Conservation (phyloP, 345 rosid genomes). For the Odontarrhena argentea region DNA sequence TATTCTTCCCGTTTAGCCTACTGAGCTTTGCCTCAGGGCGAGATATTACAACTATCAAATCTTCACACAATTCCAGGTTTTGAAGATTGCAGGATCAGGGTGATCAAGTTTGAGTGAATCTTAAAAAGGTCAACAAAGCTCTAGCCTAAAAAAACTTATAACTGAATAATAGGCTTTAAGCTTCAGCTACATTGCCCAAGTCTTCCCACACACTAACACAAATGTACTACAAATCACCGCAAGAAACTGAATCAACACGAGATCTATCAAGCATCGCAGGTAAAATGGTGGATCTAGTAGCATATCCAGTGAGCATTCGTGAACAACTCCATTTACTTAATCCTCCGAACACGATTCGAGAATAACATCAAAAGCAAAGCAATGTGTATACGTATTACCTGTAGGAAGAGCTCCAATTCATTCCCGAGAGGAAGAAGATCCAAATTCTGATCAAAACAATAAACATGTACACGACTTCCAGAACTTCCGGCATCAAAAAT, state of each 20-base stretch:
- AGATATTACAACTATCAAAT: background rate
- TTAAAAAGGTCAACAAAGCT: background rate
- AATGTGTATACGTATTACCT: slow-evolving; percentile 43
- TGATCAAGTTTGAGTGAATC: slow-evolving; percentile 1
- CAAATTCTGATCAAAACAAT: slow-evolving; percentile 79
- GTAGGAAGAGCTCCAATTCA: slow-evolving; percentile 82
- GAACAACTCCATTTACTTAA: background rate
- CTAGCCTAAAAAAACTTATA: background rate
- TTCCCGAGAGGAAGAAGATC: slow-evolving; percentile 90
- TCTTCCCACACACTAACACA: slow-evolving; percentile 4
- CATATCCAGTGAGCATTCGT: background rate
- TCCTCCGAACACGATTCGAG: background rate
- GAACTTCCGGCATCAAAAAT: slow-evolving; percentile 96
- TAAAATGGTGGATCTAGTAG: background rate
- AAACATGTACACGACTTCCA: slow-evolving; percentile 95
- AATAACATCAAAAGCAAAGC: background rate
- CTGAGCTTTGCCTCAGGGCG: background rate
- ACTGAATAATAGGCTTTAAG: too few relatives aligned
- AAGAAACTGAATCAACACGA: slow-evolving; percentile 13
- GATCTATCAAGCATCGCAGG: slow-evolving; percentile 25
- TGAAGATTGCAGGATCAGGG: slow-evolving; percentile 5
- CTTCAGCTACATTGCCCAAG: slow-evolving; percentile 2
- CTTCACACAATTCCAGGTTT: background rate
- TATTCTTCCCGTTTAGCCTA: background rate
- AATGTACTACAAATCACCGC: background rate